Conservation (phyloP, 768 basidiomycete species). For the Boletus rubropictus region DNA sequence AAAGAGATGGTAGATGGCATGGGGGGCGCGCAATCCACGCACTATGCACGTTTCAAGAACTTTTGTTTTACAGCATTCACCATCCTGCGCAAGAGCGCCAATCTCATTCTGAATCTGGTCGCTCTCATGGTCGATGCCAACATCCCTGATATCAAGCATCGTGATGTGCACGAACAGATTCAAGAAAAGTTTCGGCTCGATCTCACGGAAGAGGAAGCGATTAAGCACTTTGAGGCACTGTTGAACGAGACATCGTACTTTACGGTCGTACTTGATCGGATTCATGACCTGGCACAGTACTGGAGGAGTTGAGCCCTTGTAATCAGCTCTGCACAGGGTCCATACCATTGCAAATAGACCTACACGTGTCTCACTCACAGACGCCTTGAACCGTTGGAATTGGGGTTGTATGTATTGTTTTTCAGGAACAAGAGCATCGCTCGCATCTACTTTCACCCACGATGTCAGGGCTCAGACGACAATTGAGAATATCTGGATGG, state of each 20-base stretch:
- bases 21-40: slow-evolving; percentile 95
- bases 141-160: slow-evolving; percentile 94
- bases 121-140: slow-evolving; percentile 97
- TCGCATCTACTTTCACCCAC: too few species aligned
- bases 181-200: slow-evolving; percentile 96
- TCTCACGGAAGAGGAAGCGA: slow-evolving; percentile 93
- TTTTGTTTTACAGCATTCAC: slow-evolving; percentile 98
- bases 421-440: too few species aligned
- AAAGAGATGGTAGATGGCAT: slow-evolving; percentile 99
- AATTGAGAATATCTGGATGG: too few species aligned
- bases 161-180: slow-evolving; percentile 81
- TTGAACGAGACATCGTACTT: slow-evolving; percentile 94
- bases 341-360: background rate
- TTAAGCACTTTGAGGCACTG: slow-evolving; percentile 91
- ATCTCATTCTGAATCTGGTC: slow-evolving; percentile 93
- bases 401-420: too few species aligned
- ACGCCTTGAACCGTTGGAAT: background rate
- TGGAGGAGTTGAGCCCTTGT: slow-evolving; percentile 59
- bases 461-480: background rate
- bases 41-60: slow-evolving; percentile 93
- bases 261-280: slow-evolving; percentile 86
- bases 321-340: background rate
- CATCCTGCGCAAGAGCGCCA: slow-evolving; percentile 92
- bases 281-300: slow-evolving; percentile 88
- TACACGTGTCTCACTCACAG: background rate